Evolutionary conservation across 495 filamentous ascomycete species (phyloP).

Genomic region (Lophiotrema nucula): DNA sequence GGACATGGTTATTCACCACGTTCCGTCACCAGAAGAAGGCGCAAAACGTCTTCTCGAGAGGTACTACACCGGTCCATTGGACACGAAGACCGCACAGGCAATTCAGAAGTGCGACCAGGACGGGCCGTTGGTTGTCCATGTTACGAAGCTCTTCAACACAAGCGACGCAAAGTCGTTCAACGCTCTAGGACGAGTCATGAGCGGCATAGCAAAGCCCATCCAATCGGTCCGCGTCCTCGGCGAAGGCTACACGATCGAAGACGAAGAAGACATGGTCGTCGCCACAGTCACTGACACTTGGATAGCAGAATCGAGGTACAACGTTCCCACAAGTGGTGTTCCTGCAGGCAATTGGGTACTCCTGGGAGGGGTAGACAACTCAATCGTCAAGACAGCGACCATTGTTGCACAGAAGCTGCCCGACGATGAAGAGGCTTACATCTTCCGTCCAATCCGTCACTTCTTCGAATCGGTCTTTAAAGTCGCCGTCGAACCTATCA

Average conservation of each 20-base stretch:
- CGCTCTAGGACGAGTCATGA: slow-evolving; percentile 89
- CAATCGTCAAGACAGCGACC: slow-evolving; percentile 97
- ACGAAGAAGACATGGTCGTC: slow-evolving; percentile 94
- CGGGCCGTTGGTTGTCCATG: slow-evolving; percentile 83
- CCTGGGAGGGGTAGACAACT: slow-evolving; percentile 90
- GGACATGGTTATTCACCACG: slow-evolving; percentile 88
- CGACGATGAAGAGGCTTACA: slow-evolving; percentile 86
- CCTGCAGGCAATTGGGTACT: slow-evolving; percentile 96
- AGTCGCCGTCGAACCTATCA: slow-evolving; percentile 96
- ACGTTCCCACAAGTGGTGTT: slow-evolving; percentile 83
- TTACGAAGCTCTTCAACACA: slow-evolving; percentile 90
- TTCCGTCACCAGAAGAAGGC: slow-evolving; percentile 83
- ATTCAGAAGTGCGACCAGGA: slow-evolving; percentile 84
- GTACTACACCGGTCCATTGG: slow-evolving; percentile 94
- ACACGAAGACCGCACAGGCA: slow-evolving; percentile 75
- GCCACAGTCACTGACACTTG: slow-evolving; percentile 87
- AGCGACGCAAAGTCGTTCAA: slow-evolving; percentile 83
- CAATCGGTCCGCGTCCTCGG: slow-evolving; percentile 87
- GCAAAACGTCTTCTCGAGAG: slow-evolving; percentile 71
- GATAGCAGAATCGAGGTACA: slow-evolving; percentile 93
- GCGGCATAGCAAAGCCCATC: slow-evolving; percentile 80
- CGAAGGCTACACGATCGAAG: slow-evolving; percentile 93
- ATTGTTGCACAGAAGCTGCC: slow-evolving; percentile 78
- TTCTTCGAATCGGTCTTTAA: slow-evolving; percentile 98
- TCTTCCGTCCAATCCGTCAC: slow-evolving; percentile 89